A percentile compares a stretch with the other conserved stretches of the same genome.
Evolutionary conservation across 2,329 filamentous ascomycete genomes (phyloP).

Genomic region (Ramularia collo-cygni): DNA sequence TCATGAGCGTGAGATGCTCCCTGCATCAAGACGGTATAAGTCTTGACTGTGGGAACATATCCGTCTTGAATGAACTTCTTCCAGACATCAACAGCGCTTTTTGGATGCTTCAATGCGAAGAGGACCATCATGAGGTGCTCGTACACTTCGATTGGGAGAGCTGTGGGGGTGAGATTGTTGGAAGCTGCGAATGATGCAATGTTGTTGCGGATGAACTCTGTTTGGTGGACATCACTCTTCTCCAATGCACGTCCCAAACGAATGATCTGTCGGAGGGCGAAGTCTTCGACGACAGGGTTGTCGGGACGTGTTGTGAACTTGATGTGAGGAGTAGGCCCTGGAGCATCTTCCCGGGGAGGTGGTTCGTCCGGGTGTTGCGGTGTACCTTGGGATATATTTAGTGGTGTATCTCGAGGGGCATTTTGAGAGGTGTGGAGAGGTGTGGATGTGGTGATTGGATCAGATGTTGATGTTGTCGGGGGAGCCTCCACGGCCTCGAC

Average conservation of each 20-base stretch:
- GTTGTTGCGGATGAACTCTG: slow-evolving; percentile 7
- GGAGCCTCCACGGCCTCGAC: neutral
- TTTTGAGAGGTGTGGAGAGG: neutral
- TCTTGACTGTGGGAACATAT: slow-evolving; percentile 53
- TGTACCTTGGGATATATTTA: no score
- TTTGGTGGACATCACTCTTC: slow-evolving; percentile 2
- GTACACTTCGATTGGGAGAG: slow-evolving; percentile 25
- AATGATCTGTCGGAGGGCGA: slow-evolving; percentile 5
- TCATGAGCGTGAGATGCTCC: slow-evolving; percentile 60
- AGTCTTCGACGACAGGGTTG: slow-evolving; percentile 6
- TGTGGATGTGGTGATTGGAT: neutral
- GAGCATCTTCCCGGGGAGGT: no score
- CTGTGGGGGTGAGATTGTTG: slow-evolving; percentile 3
- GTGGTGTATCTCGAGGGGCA: no score
- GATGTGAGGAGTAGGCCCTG: neutral
- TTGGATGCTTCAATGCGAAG: slow-evolving; percentile 37
- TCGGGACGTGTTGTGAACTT: neutral
- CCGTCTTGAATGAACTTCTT: slow-evolving; percentile 49
- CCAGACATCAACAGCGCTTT: slow-evolving; percentile 49
- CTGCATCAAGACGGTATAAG: slow-evolving; percentile 67
- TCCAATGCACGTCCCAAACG: slow-evolving; percentile 9
- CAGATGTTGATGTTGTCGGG: neutral
- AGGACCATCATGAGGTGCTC: slow-evolving; percentile 43
- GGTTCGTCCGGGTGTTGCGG: no score
- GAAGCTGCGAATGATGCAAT: slow-evolving; percentile 5